Evolutionary conservation across 345 rosid species (phyloP), one percentile per base, ranked within the genome.

Genomic region (Viola odorata): DNA sequence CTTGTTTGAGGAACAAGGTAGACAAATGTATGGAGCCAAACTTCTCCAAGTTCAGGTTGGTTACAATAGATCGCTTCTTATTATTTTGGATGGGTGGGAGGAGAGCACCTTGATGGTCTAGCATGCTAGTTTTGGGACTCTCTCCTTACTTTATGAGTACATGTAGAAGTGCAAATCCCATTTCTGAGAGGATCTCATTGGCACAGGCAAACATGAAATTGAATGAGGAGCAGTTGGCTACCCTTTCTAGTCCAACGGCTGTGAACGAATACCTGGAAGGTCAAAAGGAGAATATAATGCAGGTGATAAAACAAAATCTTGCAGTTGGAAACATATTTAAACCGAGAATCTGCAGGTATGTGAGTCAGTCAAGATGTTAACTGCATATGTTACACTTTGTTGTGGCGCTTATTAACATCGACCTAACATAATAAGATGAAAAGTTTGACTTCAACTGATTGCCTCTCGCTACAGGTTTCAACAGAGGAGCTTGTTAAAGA

Each of bases 1-100:
- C 59, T 78, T 92, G 73, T 85, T 92, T 55, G 97, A 92, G 76
- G 98, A 92, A 73, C 95, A 89, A 87, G 97, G 97, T 45, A 82
- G 97, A 70, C 90, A 85, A 73, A 81, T 92, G 61, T 92, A 92
- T 66, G 98, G 96, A 70, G 83, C 97, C 65, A 81, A 76, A 74
- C 91, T 92, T 80, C 80, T 92, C 41, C 75, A 87, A 76, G 76
- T 89, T 50, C 98, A 89, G 96, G 98, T 81, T 60, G 52, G 79
- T 58, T 60, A 41, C 41, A 38, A 12, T 10, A 6, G 11, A 55
- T 13, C 38, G 42, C 60, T 50, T 23, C 3, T 58, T 3, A 53
- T 62, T 14, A 50, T 47, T 48, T 41, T 44, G 8, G 5, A 12
- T 16, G 3, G 37, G 13, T 12, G 15, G 9, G 38, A n/a, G 13